Conservation (phyloP, 768 basidiomycete species). For the Xerocomus spinulosus region DNA sequence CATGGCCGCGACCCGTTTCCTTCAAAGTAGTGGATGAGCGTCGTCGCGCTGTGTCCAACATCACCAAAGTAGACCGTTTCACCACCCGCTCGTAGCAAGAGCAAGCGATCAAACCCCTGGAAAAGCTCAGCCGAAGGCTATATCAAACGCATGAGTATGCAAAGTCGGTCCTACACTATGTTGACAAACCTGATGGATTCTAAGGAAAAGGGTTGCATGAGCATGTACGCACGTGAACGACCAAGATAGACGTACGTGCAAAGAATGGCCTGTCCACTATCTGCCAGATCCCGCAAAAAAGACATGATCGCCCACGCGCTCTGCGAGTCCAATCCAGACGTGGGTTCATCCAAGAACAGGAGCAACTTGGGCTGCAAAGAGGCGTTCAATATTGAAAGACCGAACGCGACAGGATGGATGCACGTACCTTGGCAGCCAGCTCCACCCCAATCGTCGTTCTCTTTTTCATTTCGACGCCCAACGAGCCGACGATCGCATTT, state of each 20-base stretch:
- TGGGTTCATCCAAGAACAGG: slow-evolving; percentile 87
- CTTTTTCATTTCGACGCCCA: slow-evolving; percentile 71
- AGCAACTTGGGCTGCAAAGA: slow-evolving; percentile 60
- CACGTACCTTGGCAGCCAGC: slow-evolving; percentile 63
- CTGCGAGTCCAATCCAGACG: slow-evolving; percentile 82
- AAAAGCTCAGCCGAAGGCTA: slow-evolving; percentile 79
- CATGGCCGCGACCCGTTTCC: slow-evolving; percentile 62
- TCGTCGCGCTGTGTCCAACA: slow-evolving; percentile 55
- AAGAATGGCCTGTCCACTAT: slow-evolving; percentile 83
- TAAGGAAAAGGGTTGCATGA: slow-evolving; percentile 4
- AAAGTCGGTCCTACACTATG: too few species aligned
- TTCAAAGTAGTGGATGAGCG: slow-evolving; percentile 76
- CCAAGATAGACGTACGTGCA: slow-evolving; percentile 59
- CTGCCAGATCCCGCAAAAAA: slow-evolving; percentile 72
- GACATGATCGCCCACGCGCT: slow-evolving; percentile 79
- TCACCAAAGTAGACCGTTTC: slow-evolving; percentile 66
- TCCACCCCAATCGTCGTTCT: slow-evolving; percentile 85
- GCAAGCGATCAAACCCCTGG: slow-evolving; percentile 71
- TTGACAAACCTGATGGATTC: slow-evolving; percentile 38
- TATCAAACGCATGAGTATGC: slow-evolving; percentile 20
- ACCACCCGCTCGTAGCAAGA: slow-evolving; percentile 76
- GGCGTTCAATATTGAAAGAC: background rate
- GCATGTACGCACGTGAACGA: background rate
- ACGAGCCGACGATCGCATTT: slow-evolving; percentile 64
- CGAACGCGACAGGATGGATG: too few species aligned